Conservation (phyloP, 306 rosid species). For the Vigna trinervia region DNA sequence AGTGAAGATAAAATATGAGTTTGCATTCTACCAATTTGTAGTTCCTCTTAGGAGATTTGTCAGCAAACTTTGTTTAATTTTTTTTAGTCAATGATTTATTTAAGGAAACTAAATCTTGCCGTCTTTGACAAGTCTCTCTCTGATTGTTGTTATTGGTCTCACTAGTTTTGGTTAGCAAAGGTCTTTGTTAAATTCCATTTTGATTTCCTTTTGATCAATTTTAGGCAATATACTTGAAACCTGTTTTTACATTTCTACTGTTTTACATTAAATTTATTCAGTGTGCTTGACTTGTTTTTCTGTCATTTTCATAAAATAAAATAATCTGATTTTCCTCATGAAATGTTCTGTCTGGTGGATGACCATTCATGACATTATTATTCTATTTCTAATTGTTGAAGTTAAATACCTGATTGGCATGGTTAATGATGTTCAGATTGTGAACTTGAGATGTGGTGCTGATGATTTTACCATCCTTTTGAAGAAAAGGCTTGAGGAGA, state of each 20-base stretch:
- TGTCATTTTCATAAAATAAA: not conserved
- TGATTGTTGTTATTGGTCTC: not conserved
- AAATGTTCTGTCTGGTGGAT: slow-evolving; percentile 9
- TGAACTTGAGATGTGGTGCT: slow-evolving; percentile 80
- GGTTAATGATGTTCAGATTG: slow-evolving; percentile 59
- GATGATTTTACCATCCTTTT: slow-evolving; percentile 75
- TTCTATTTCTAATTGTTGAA: slow-evolving; percentile 1
- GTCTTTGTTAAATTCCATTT: not conserved
- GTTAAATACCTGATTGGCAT: slow-evolving; percentile 43
- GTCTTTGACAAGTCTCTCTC: not conserved
- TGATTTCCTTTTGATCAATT: not conserved
- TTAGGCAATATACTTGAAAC: not conserved
- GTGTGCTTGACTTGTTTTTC: not conserved
- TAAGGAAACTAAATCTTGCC: not conserved
- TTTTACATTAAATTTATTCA: not conserved
- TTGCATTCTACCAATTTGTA: not conserved
- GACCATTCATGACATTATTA: not conserved
- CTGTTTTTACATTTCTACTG: slow-evolving; percentile 1
- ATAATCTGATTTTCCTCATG: not conserved
- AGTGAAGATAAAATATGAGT: not conserved
- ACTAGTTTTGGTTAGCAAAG: not conserved
- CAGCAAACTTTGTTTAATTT: not conserved
- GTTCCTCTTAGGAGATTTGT: not conserved
- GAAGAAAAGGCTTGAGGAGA: slow-evolving; percentile 78
- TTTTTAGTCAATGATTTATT: slow-evolving; percentile 1